phyloP scores from a whole-genome alignment of 805 yeast genomes.

The Kazachstania psychrophila region DNA sequence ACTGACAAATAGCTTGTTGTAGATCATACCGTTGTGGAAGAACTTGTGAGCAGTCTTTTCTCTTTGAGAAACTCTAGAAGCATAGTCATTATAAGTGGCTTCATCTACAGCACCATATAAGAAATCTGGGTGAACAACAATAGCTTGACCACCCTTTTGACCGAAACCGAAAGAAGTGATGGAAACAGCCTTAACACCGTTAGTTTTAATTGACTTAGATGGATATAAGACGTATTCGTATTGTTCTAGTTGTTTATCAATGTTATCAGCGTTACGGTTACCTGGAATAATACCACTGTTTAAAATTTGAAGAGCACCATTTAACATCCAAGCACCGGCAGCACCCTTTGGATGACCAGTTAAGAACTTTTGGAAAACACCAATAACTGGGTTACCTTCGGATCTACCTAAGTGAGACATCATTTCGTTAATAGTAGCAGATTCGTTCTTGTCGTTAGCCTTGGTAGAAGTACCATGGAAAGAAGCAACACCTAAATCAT shows the following conservation, averaged over 20 bases:
- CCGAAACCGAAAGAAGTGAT: constrained; percentile 98
- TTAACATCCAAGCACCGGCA: constrained; percentile 99
- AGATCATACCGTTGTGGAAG: constrained; percentile 90
- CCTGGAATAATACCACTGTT: constrained; percentile 95
- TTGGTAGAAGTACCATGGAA: constrained; percentile 99
- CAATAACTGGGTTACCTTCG: constrained; percentile 94
- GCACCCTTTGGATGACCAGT: constrained; percentile 99
- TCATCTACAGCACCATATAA: constrained; percentile 74
- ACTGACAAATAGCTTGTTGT: constrained; percentile 83
- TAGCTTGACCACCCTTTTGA: constrained; percentile 97
- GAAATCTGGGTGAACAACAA: constrained; percentile 88
- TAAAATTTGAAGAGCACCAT: constrained; percentile 91
- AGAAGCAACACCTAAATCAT: constrained; percentile 92
- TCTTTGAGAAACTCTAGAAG: constrained; percentile 61
- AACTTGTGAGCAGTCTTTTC: constrained; percentile 86
- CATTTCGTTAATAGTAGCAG: constrained; percentile 84
- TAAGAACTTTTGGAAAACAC: constrained; percentile 97
- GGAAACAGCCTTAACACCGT: constrained; percentile 95
- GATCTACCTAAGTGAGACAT: constrained; percentile 92
- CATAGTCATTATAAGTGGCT: constrained; percentile 62
- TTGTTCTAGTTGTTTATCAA: constrained; percentile 74
- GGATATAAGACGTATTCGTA: constrained; percentile 89
- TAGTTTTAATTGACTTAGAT: constrained; percentile 85
- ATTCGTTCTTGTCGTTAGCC: constrained; percentile 98
- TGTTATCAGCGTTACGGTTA: constrained; percentile 96